Base-by-base conservation (phyloP, 148 eudicot species). In the Rhododendron griersonianum region DNA sequence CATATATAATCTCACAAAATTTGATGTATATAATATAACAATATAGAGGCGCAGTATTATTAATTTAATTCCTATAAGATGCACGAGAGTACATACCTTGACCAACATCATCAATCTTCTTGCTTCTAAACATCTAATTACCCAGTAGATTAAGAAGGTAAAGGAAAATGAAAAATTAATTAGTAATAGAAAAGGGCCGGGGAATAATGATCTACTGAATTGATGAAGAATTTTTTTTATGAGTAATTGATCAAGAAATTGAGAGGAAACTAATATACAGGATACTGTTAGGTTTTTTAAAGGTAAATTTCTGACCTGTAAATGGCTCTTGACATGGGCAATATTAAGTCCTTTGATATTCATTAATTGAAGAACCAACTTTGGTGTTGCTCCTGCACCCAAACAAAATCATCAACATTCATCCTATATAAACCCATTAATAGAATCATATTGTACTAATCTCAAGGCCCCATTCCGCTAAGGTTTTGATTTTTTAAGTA, bases 321-420 rank as follows among this genome's bases (percentile, higher is more conserved):
- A 92, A 90, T 95, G 98, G 84, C 98, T 95, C 91, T 95, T 95
- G 90, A 95, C 97, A 93, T 95, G 98, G 80, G 98, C 96, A 81
- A 95, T 95, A 73, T 94, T 92, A 44, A 95, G 84, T 45, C 97
- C 98, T 85, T 95, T 95, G 89, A 95, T 88, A 81, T 93, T 93
- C 98, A 95, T 94, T 73, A 93, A 69, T 69, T 95, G 98, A 89
- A 95, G 95, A 83, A 95, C 98, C 82, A 94, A 88, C 86, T 95
- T 95, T 30, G 98, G 98, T 44, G 98, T 95, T 83, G 98, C 98
- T 88, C 93, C 98, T 95, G 79, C 91, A 90, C 67, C 84, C 86
- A 73, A 82, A 11, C 14, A 65, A 57, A 33, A 71, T 63, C 78
- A 47, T 69, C n/a, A 37, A 59, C 0, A 63, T 1, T 47, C 59